phyloP scores from a whole-genome alignment of 306 rosid species.

The Potentilla sterilis region DNA sequence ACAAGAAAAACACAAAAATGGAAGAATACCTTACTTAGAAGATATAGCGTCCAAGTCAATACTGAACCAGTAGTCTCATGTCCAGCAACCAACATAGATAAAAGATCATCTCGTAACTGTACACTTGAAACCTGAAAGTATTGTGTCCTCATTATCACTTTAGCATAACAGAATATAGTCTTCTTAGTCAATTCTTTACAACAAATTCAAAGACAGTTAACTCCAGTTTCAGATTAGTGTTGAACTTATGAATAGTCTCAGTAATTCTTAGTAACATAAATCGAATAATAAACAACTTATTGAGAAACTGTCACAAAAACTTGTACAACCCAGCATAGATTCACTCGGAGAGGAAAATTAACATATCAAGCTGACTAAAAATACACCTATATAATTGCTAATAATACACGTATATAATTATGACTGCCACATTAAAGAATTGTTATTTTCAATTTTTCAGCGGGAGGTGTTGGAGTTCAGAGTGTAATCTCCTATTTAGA shows the following conservation, averaged over 20 bases:
- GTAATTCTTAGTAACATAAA: neutral
- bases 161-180: conserved; percentile 6
- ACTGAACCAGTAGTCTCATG: conserved; percentile 96
- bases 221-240: neutral
- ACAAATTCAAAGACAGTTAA: neutral
- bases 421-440: neutral
- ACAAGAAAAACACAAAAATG: neutral
- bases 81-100: conserved; percentile 94
- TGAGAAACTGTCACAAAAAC: neutral
- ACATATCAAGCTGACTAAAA: neutral
- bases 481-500: neutral
- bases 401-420: neutral
- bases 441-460: neutral
- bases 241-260: neutral
- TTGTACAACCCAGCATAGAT: neutral
- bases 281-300: neutral
- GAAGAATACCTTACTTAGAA: conserved; percentile 84
- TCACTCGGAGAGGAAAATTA: neutral
- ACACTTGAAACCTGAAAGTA: conserved; percentile 72
- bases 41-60: conserved; percentile 93
- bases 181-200: neutral
- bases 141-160: conserved; percentile 15
- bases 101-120: conserved; percentile 87
- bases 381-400: neutral
- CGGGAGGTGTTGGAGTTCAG: neutral